Conservation (phyloP, 805 yeast genomes). For the Candida awuae region DNA sequence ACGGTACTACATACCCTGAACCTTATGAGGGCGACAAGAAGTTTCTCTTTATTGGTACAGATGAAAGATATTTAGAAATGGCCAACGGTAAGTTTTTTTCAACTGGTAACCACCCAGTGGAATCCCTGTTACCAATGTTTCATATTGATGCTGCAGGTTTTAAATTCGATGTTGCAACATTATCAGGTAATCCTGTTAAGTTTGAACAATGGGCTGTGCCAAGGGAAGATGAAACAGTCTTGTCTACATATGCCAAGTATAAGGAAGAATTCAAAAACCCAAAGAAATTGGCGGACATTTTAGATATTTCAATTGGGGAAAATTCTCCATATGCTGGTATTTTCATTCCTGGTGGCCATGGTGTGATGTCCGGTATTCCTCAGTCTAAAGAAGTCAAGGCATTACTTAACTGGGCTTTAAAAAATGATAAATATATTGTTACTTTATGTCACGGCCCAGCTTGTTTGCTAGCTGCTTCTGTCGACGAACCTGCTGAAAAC, state of each 20-base stretch:
- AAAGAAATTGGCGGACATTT: slow-evolving; percentile 1
- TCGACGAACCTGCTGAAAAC: slow-evolving; percentile 5
- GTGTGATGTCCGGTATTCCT: slow-evolving; percentile 7
- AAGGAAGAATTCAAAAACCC: slow-evolving; percentile 2
- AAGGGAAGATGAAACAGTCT: slow-evolving; percentile 7
- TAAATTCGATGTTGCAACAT: slow-evolving; percentile 9
- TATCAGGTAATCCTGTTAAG: slow-evolving; percentile 10
- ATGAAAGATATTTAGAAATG: slow-evolving; percentile 9
- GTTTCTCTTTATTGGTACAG: slow-evolving; percentile 5
- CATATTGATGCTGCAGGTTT: slow-evolving; percentile 10
- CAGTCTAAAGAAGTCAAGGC: slow-evolving; percentile 5
- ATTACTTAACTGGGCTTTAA: slow-evolving; percentile 8
- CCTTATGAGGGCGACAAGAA: slow-evolving; percentile 7
- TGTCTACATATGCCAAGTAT: slow-evolving; percentile 5
- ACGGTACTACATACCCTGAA: slow-evolving; percentile 8
- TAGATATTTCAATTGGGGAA: slow-evolving; percentile 1
- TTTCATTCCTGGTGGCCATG: slow-evolving; percentile 12
- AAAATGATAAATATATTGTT: slow-evolving; percentile 8
- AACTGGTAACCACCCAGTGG: slow-evolving; percentile 12
- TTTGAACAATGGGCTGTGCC: slow-evolving; percentile 12
- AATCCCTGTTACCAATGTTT: slow-evolving; percentile 10
- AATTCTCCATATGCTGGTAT: slow-evolving; percentile 10
- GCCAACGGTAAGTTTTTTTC: slow-evolving; percentile 10
- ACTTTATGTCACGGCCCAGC: slow-evolving; percentile 11
- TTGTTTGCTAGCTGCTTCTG: slow-evolving; percentile 5